phyloP scores from a whole-genome alignment of 2,329 filamentous ascomycete genomes.

The Botrytis deweyae region DNA sequence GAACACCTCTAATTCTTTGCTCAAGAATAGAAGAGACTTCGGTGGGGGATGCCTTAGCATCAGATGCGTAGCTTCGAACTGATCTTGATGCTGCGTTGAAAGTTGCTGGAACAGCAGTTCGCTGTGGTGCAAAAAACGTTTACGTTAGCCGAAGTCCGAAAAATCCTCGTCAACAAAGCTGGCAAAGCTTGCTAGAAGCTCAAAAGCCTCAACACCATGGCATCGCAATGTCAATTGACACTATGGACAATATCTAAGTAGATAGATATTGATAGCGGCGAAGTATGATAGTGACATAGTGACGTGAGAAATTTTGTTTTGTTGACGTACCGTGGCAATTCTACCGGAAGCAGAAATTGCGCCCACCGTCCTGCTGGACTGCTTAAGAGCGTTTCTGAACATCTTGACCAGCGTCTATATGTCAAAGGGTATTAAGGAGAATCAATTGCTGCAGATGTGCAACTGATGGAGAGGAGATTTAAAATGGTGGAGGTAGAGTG shows the following conservation, averaged over 20 bases:
- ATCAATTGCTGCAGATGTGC: slow-evolving; percentile 66
- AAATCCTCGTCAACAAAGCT: slow-evolving; percentile 37
- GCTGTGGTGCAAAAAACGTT: slow-evolving; percentile 64
- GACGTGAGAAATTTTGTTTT: slow-evolving; percentile 43
- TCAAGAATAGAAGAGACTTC: slow-evolving; percentile 99
- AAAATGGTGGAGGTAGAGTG: slow-evolving; percentile 37
- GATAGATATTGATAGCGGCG: slow-evolving; percentile 40
- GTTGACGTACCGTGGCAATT: slow-evolving; percentile 87
- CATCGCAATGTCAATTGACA: slow-evolving; percentile 38
- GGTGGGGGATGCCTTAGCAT: slow-evolving; percentile 92
- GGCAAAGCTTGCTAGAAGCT: slow-evolving; percentile 43
- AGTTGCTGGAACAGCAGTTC: slow-evolving; percentile 79
- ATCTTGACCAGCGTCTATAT: slow-evolving; percentile 63
- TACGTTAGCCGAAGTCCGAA: slow-evolving; percentile 55
- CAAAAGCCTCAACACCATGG: slow-evolving; percentile 40
- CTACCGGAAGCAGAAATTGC: slow-evolving; percentile 89
- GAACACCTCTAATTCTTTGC: slow-evolving; percentile 97
- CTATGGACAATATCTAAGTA: slow-evolving; percentile 44
- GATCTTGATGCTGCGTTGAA: slow-evolving; percentile 69
- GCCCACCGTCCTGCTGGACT: slow-evolving; percentile 92
- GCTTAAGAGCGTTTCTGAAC: slow-evolving; percentile 98
- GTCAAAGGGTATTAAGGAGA: slow-evolving; percentile 51
- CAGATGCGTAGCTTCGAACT: slow-evolving; percentile 84
- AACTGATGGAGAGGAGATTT: slow-evolving; percentile 64
- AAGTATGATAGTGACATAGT: slow-evolving; percentile 37